A percentile compares a stretch with the other conserved stretches of the same genome.
Evolutionary conservation across 192 early-diverging fungal genomes (phyloP).

Genomic region (Spizellomyces punctatus): DNA sequence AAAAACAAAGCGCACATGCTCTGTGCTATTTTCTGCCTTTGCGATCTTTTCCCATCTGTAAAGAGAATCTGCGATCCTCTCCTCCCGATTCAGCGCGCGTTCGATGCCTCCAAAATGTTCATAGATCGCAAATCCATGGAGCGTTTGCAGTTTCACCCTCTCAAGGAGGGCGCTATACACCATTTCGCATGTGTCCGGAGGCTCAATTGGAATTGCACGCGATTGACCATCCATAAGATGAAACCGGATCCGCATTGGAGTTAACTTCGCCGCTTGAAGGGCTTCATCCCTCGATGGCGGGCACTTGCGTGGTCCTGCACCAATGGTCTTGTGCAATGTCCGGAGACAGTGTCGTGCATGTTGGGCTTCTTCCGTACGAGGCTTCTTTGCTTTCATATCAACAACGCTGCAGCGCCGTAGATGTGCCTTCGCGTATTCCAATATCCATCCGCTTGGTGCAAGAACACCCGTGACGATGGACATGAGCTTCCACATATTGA

Average conservation of each 20-base stretch:
- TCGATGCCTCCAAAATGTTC: conserved; percentile 38
- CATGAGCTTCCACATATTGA: conserved; percentile 48
- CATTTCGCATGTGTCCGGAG: conserved; percentile 41
- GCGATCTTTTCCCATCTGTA: conserved; percentile 42
- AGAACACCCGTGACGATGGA: conserved; percentile 40
- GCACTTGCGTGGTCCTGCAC: conserved; percentile 21
- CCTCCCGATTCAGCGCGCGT: conserved; percentile 37
- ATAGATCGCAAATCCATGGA: conserved; percentile 47
- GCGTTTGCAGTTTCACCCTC: conserved; percentile 37
- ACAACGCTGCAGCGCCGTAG: conserved; percentile 37
- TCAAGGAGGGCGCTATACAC: conserved; percentile 36
- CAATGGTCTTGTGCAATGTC: conserved; percentile 31
- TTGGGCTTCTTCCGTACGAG: conserved; percentile 36
- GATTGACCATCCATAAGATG: conserved; percentile 47
- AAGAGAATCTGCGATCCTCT: conserved; percentile 47
- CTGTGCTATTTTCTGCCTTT: not conserved
- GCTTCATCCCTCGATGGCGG: conserved; percentile 53
- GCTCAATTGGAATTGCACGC: conserved; percentile 42
- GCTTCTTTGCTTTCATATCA: conserved; percentile 33
- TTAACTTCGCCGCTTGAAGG: conserved; percentile 27
- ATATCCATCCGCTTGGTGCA: conserved; percentile 36
- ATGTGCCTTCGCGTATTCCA: conserved; percentile 54
- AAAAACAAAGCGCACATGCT: conserved; percentile 44
- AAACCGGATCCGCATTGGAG: conserved; percentile 45
- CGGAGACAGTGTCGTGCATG: conserved; percentile 49